Evolutionary conservation across 352 stramenopile genomes (phyloP).

Genomic region (Globisporangium abappressorium): DNA sequence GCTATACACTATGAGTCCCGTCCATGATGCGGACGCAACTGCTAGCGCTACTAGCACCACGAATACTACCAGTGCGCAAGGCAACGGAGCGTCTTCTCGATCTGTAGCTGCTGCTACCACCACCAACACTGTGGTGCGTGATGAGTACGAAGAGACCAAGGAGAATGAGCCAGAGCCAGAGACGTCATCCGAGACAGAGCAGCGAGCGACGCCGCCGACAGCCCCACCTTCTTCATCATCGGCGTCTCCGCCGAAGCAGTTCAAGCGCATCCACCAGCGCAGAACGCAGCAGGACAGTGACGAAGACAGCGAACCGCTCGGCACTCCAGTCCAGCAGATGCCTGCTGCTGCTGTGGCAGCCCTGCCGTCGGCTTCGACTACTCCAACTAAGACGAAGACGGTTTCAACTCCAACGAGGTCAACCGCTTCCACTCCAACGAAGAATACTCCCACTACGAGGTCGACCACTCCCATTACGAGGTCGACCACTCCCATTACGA

Average conservation of each 20-base stretch:
- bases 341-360: background rate
- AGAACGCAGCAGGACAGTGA: background rate
- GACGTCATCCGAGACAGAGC: background rate
- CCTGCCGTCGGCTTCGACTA: background rate
- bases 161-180: constrained; percentile 6
- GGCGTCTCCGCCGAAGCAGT: background rate
- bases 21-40: background rate
- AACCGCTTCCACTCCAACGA: background rate
- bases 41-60: background rate
- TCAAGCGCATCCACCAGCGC: constrained; percentile 4
- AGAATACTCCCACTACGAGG: background rate
- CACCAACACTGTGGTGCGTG: background rate
- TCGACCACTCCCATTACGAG: no score
- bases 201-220: background rate
- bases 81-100: background rate
- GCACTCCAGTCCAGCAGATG: background rate
- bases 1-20: background rate
- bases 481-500: background rate
- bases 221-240: background rate
- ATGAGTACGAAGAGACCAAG: constrained; percentile 14
- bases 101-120: background rate
- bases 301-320: background rate
- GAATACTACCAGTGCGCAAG: background rate
- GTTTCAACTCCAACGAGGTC: no score
- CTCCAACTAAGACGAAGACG: no score